phyloP scores from a whole-genome alignment of 768 basidiomycete genomes.

The Russula brevipes region DNA sequence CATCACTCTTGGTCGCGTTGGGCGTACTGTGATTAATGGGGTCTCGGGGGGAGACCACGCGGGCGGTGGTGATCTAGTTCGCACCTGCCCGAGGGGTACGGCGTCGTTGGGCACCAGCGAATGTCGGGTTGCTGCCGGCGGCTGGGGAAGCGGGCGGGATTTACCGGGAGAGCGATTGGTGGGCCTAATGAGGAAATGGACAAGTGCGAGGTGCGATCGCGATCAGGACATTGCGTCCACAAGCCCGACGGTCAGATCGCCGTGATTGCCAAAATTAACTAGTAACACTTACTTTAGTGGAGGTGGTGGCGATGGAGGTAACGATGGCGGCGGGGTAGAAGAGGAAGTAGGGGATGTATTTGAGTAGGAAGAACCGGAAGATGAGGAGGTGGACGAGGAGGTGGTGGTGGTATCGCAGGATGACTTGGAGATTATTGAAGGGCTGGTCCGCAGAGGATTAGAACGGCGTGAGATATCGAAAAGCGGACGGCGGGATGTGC shows the following conservation, averaged over 20 bases:
- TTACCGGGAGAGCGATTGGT: slow-evolving; percentile 14
- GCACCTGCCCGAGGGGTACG: not conserved
- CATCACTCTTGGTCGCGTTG: slow-evolving; percentile 5
- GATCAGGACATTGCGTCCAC: slow-evolving; percentile 2
- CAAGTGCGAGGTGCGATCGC: slow-evolving; percentile 4
- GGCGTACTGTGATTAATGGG: not conserved
- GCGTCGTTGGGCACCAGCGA: not conserved
- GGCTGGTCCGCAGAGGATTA: slow-evolving; percentile 12
- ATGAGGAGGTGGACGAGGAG: slow-evolving; percentile 10
- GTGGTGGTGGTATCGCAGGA: slow-evolving; percentile 19
- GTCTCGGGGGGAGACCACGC: slow-evolving; percentile 20
- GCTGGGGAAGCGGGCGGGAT: slow-evolving; percentile 21
- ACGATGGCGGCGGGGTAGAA: slow-evolving; percentile 16
- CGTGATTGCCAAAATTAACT: not conserved
- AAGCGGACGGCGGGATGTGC: not conserved
- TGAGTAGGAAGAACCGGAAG: slow-evolving; percentile 11
- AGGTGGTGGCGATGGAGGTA: slow-evolving; percentile 20
- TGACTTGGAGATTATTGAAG: slow-evolving; percentile 19
- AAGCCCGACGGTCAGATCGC: not conserved
- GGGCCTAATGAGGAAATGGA: slow-evolving; percentile 13
- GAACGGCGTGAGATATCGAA: slow-evolving; percentile 1
- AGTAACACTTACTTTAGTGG: slow-evolving; percentile 14
- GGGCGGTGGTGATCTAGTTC: slow-evolving; percentile 15
- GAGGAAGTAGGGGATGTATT: slow-evolving; percentile 7
- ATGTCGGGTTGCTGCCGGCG: slow-evolving; percentile 3